Conservation (phyloP, 2,329 filamentous ascomycete genomes). For the Trichoderma koningii region DNA sequence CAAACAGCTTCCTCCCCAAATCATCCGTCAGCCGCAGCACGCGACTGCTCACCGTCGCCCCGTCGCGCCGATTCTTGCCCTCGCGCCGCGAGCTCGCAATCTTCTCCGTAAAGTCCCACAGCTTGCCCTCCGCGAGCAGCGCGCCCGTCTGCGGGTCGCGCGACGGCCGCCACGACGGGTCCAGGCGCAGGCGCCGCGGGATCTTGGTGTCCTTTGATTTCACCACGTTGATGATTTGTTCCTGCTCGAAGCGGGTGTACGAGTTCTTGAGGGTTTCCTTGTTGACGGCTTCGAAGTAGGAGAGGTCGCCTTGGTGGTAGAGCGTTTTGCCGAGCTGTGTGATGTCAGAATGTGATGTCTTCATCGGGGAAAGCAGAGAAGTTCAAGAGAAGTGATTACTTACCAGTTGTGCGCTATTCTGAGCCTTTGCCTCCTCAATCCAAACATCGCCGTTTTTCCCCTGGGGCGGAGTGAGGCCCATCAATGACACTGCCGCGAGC, state of each 20-base stretch:
- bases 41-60: constrained; percentile 79
- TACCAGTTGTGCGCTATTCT: constrained; percentile 79
- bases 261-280: constrained; percentile 96
- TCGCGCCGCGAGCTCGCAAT: constrained; percentile 83
- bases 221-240: constrained; percentile 79
- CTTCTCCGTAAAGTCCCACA: constrained; percentile 91
- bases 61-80: constrained; percentile 95
- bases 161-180: constrained; percentile 71
- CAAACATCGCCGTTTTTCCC: constrained; percentile 65
- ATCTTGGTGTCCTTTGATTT: constrained; percentile 67
- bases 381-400: no score
- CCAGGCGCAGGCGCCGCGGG: constrained; percentile 65
- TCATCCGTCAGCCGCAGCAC: constrained; percentile 77
- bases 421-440: constrained; percentile 75
- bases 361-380: no score
- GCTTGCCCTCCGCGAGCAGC: constrained; percentile 68
- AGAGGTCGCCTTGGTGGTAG: constrained; percentile 95
- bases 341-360: no score
- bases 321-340: constrained; percentile 85
- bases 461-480: constrained; percentile 78
- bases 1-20: constrained; percentile 71
- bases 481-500: constrained; percentile 84
- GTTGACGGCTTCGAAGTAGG: constrained; percentile 97
- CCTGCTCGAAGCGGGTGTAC: constrained; percentile 83
- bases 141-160: constrained; percentile 63